Evolutionary conservation across 2,329 filamentous ascomycete species (phyloP).

Genomic region (Zasmidium angulare): DNA sequence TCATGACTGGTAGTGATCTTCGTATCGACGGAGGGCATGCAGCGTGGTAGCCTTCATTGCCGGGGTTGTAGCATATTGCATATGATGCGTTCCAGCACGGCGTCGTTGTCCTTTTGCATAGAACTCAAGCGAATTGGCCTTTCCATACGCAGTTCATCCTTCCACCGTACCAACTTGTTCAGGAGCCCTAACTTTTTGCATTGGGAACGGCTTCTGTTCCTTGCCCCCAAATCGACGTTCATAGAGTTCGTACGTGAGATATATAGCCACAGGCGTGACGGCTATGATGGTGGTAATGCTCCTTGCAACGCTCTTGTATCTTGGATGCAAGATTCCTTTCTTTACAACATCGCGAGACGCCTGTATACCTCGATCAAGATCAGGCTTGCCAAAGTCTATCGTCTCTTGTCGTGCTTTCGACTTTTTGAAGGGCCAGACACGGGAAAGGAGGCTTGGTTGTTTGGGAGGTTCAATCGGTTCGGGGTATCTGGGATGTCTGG

Average conservation of each 20-base stretch:
- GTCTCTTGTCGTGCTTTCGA: slow-evolving; percentile 5
- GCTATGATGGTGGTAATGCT: background rate
- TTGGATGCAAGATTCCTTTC: slow-evolving; percentile 27
- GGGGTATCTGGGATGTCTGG: slow-evolving; percentile 4
- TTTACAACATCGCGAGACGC: slow-evolving; percentile 24
- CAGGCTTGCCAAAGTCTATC: slow-evolving; percentile 3
- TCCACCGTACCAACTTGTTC: background rate
- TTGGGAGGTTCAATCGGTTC: background rate
- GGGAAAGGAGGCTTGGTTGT: slow-evolving; percentile 6
- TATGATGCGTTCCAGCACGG: slow-evolving; percentile 6
- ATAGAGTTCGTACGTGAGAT: slow-evolving; percentile 29
- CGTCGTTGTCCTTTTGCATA: background rate
- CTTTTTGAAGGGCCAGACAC: slow-evolving; percentile 8
- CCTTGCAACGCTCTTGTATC: slow-evolving; percentile 26
- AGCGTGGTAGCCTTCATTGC: slow-evolving; percentile 47
- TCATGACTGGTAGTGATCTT: slow-evolving; percentile 57
- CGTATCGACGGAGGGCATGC: slow-evolving; percentile 56
- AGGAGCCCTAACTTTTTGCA: background rate
- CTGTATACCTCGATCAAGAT: slow-evolving; percentile 23
- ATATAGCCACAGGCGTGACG: slow-evolving; percentile 26
- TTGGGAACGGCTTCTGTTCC: slow-evolving; percentile 22
- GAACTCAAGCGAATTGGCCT: background rate
- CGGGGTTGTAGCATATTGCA: background rate
- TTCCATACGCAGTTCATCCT: background rate
- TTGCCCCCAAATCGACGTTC: slow-evolving; percentile 30